Base-by-base conservation (phyloP, 2,329 filamentous ascomycete species). In the Fonsecaea nubica region DNA sequence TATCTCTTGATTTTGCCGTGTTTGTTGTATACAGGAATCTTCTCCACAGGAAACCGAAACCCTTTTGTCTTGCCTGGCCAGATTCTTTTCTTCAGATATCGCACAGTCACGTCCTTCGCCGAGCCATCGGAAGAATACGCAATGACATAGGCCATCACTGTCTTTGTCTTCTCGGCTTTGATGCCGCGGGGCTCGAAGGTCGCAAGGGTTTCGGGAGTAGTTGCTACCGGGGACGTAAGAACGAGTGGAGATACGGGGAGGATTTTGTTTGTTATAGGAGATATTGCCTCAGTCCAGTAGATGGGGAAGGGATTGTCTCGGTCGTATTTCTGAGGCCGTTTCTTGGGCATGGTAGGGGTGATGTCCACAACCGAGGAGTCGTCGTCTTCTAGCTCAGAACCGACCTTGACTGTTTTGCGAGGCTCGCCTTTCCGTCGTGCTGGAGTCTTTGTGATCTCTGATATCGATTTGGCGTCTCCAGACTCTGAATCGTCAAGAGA, bases 271-370 rank as follows among this genome's bases (percentile, higher is more conserved):
- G 92, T 94, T 3, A 92, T 84, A 1, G 92, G 90, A 0, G 93
- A 97, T 1, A 95, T 82, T 2, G 92, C 90, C 77, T 99, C 95
- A 0, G 91, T 90, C 95, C 95, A 99, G 77, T 98, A 98, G 58
- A 91, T 90, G 0, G 95, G 93, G 71, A 90, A 95, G 2, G 89
- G 87, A 33, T 97, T 83, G 71, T 96, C 93, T 21, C 85, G 83
- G 72, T 96, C 92, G 72, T 89, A 91, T 62, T 84, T 82, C 33
- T 69, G 54, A 40, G 69, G 64, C 65, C 82, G 84, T 57, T 74
- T 76, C 6, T 72, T 73, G 45, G 77, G 78, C 71, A 79, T 84
- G 58, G 77, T 78, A 4, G 81, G 78, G 2, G 78, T 77, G 21
- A 89, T 71, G 63, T 90, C 86, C 7, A 89, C 77, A 1, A 89